Percentiles rank a stretch among this genome's conserved stretches.
Evolutionary conservation across 345 rosid genomes (phyloP).

Genomic region (Rhodomyrtus tomentosa): DNA sequence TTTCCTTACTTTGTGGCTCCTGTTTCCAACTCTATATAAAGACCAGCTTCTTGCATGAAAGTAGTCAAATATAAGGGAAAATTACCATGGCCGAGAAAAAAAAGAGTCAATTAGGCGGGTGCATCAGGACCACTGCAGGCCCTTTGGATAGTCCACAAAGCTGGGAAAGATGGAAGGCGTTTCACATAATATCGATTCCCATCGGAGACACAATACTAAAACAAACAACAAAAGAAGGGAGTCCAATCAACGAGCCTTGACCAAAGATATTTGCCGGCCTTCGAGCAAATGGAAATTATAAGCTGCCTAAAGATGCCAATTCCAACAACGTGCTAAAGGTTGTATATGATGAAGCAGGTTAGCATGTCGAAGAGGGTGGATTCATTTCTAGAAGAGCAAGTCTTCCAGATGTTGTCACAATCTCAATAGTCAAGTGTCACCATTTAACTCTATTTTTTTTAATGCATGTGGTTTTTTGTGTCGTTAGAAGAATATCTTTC

Average conservation of each 20-base stretch:
- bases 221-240: no score
- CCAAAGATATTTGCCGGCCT: constrained; percentile 38
- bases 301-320: constrained; percentile 24
- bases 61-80: neutral
- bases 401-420: neutral
- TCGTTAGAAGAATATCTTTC: neutral
- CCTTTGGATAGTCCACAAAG: constrained; percentile 29
- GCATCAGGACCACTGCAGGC: constrained; percentile 25
- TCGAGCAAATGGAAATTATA: constrained; percentile 28
- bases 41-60: neutral
- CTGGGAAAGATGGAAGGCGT: constrained; percentile 10
- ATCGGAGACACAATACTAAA: constrained; percentile 18
- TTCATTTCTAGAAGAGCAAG: constrained; percentile 22
- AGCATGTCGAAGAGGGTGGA: constrained; percentile 43
- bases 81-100: neutral
- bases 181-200: constrained; percentile 19
- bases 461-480: neutral
- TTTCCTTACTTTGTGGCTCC: neutral
- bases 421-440: neutral
- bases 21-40: neutral
- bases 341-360: constrained; percentile 35
- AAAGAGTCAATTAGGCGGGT: constrained; percentile 1
- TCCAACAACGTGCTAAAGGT: constrained; percentile 31
- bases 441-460: neutral
- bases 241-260: constrained; percentile 15